Conservation (phyloP, 331 rosid genomes). For the Arachis monticola region DNA sequence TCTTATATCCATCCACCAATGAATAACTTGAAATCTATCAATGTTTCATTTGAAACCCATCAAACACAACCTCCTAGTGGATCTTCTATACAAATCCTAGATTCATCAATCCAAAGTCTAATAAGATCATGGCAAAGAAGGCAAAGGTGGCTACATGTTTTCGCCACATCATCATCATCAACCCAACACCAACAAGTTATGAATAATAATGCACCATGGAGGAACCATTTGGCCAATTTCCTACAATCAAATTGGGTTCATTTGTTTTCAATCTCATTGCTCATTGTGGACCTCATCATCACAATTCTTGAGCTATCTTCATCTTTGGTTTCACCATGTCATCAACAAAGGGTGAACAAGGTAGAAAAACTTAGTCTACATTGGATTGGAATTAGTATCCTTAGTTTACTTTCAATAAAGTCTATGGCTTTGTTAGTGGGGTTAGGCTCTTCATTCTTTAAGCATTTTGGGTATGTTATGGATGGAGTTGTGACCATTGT, state of each 20-base stretch:
- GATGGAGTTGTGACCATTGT: conserved; percentile 53
- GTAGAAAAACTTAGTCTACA: conserved; percentile 39
- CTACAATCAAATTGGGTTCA: conserved; percentile 57
- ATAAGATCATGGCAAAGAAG: conserved; percentile 51
- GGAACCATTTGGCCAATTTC: conserved; percentile 48
- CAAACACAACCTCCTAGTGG: conserved; percentile 15
- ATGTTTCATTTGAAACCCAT: conserved; percentile 36
- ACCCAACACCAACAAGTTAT: conserved; percentile 9
- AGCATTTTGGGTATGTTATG: conserved; percentile 48
- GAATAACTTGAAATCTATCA: conserved; percentile 20
- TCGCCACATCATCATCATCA: conserved; percentile 14
- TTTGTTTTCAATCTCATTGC: conserved; percentile 40
- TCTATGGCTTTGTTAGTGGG: conserved; percentile 45
- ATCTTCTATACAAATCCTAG: conserved; percentile 41
- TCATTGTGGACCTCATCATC: conserved; percentile 57
- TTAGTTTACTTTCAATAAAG: conserved; percentile 51
- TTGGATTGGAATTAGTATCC: conserved; percentile 63
- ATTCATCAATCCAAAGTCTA: conserved; percentile 44
- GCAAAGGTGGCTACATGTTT: conserved; percentile 44
- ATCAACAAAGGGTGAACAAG: conserved; percentile 1
- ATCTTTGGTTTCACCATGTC: conserved; percentile 41
- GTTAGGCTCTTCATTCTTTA: conserved; percentile 49
- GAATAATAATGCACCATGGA: conserved; percentile 49
- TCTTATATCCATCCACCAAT: conserved; percentile 22
- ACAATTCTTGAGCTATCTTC: conserved; percentile 72